phyloP scores from a whole-genome alignment of 2,329 filamentous ascomycete genomes.

The Penicillium sp. region DNA sequence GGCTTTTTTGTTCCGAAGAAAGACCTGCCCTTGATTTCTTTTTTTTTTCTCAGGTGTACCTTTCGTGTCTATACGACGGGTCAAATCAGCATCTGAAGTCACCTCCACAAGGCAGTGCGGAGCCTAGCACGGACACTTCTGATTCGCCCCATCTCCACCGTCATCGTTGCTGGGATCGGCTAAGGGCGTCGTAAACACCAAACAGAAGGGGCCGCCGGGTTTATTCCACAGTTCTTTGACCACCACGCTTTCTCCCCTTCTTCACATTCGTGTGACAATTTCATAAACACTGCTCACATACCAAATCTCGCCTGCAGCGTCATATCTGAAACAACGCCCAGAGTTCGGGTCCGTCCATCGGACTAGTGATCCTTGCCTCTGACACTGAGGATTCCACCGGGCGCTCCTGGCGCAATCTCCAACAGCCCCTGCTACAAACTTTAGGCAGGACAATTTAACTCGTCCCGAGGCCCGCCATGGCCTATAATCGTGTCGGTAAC shows the following conservation, averaged over 20 bases:
- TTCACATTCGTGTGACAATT: conserved; percentile 12
- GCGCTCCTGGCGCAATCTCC: conserved; percentile 35
- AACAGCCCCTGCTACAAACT: conserved; percentile 20
- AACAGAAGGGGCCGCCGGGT: conserved; percentile 12
- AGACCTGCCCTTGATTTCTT: not conserved
- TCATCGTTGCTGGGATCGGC: conserved; percentile 21
- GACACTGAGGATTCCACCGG: conserved; percentile 16
- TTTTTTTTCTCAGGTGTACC: not conserved
- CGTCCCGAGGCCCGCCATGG: conserved; percentile 40
- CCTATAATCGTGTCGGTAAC: conserved; percentile 68
- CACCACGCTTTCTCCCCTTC: conserved; percentile 1
- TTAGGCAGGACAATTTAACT: conserved; percentile 26
- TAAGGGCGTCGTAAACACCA: conserved; percentile 25
- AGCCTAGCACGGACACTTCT: conserved; percentile 15
- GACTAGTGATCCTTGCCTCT: conserved; percentile 17
- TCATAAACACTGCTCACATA: not conserved
- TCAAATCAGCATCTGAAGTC: conserved; percentile 3
- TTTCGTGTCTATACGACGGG: not conserved
- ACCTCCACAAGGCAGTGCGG: conserved; percentile 16
- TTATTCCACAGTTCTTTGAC: conserved; percentile 8
- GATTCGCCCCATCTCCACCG: conserved; percentile 22
- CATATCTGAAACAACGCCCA: conserved; percentile 25
- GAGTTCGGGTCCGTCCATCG: conserved; percentile 17
- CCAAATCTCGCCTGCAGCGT: conserved; percentile 8
- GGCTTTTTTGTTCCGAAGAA: conserved; percentile 3